Evolutionary conservation across 495 filamentous ascomycete species (phyloP).

Genomic region (Lophiotrema nucula): DNA sequence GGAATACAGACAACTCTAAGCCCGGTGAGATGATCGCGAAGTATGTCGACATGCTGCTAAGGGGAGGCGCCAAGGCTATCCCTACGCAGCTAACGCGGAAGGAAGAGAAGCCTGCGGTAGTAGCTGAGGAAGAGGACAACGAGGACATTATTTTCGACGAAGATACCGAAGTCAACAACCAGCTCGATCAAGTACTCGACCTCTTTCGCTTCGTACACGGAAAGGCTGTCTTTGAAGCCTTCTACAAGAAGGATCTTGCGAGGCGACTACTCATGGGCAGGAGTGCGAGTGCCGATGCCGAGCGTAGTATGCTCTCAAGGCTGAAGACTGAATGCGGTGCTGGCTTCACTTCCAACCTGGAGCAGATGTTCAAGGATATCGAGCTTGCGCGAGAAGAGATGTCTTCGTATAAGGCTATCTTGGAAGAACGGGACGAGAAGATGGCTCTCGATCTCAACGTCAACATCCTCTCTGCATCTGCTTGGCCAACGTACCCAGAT

Average conservation of each 20-base stretch:
- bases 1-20: conserved; percentile 81
- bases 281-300: conserved; percentile 90
- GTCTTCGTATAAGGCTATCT: conserved; percentile 63
- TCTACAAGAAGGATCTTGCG: conserved; percentile 97
- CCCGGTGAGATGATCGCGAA: conserved; percentile 98
- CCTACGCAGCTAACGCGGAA: conserved; percentile 52
- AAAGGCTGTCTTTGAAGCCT: conserved; percentile 96
- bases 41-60: conserved; percentile 86
- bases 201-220: conserved; percentile 96
- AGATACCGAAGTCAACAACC: conserved; percentile 82
- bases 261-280: conserved; percentile 82
- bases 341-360: conserved; percentile 91
- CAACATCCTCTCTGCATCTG: conserved; percentile 77
- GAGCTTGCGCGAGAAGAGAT: conserved; percentile 86
- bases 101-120: conserved; percentile 2
- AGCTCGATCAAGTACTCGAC: conserved; percentile 87
- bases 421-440: conserved; percentile 50
- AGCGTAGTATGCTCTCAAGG: conserved; percentile 88
- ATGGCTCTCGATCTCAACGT: conserved; percentile 75
- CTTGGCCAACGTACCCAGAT: conserved; percentile 92
- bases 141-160: conserved; percentile 68
- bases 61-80: conserved; percentile 79
- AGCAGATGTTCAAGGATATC: conserved; percentile 99
- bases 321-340: conserved; percentile 92
- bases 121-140: conserved; percentile 50